Base-by-base conservation (phyloP, 495 filamentous ascomycete species). In the Daldinia vernicosa region DNA sequence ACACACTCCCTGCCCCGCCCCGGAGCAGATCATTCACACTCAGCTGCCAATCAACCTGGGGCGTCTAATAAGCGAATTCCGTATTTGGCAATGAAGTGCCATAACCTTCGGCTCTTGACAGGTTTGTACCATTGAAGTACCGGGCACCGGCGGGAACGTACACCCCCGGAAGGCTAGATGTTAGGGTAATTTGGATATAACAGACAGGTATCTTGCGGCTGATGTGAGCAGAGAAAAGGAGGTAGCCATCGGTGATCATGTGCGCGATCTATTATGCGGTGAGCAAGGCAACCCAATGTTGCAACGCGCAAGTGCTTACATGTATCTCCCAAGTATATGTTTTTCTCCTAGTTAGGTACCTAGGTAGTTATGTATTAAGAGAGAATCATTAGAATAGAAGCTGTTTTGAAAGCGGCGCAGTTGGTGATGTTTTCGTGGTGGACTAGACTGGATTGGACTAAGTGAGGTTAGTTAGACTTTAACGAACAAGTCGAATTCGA, bases 241-340 rank as follows among this genome's bases (percentile, higher is more conserved):
- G 70, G 65, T 72, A 64, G 45, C 66, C 52, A 66, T 73, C 57
- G 70, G 12, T 66, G 66, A 64, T 73, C 70, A 73, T 73, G 70
- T 73, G 70, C 66, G 35, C 56, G 57, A 66, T 26, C 57, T 52
- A 69, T 66, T 60, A 60, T 73, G 70, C 70, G 70, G 70, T 73
- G 70, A 73, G 70, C 51, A 35, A 66, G 60, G 70, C 61, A 62
- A 40, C 55, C 59, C 26, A 58, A 52, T 63, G 66, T 69, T 66
- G 53, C 66, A 69, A 69, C 47, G 61, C 66, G 35, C 64, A 69
- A 73, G 70, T 37, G 70, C 70, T 73, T 66, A 69, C 70, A 69
- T 72, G 69, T 72, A 72, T 67, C 47, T 61, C 50, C 45, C 32
- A 62, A 53, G 60, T 69, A 72, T 67, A 47, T 26, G 63, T 47